Evolutionary conservation across 257 asterid species (phyloP).

Genomic region (Striga asiatica): DNA sequence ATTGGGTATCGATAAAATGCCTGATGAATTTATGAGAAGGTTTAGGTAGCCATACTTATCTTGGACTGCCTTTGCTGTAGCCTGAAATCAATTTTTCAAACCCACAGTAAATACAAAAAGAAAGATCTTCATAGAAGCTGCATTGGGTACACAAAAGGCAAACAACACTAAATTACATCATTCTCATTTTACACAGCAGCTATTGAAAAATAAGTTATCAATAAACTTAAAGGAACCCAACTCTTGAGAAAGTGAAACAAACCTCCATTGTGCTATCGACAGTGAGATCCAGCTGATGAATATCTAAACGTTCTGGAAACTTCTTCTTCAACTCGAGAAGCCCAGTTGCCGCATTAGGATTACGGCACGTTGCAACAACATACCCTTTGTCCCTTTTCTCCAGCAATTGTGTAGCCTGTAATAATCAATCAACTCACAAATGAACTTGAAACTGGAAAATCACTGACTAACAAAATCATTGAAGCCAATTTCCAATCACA

Average conservation of each 20-base stretch:
- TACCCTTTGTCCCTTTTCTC: conserved; percentile 50
- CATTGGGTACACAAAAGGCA: background rate
- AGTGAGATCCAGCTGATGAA: conserved; percentile 69
- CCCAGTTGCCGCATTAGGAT: conserved; percentile 55
- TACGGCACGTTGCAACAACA: conserved; percentile 85
- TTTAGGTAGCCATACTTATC: conserved; percentile 70
- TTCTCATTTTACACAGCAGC: background rate
- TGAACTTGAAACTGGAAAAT: background rate
- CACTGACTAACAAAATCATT: no score
- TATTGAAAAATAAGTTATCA: no score
- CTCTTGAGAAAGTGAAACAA: no score
- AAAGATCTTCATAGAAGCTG: background rate
- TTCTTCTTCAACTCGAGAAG: conserved; percentile 57
- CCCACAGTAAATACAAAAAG: no score
- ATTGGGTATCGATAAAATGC: conserved; percentile 70
- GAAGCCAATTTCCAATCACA: background rate
- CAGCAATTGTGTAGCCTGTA: conserved; percentile 73
- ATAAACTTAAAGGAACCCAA: no score
- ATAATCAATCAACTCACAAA: background rate
- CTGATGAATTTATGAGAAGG: conserved; percentile 83
- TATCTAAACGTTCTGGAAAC: conserved; percentile 63
- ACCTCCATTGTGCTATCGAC: conserved; percentile 83
- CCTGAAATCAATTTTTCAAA: no score
- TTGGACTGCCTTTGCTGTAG: conserved; percentile 48
- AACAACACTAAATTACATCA: background rate